These are phyloP conservation scores for Leccinellum luteum DNA, from an alignment of 768 basidiomycete species.

Conservation along the genomic window DNA sequence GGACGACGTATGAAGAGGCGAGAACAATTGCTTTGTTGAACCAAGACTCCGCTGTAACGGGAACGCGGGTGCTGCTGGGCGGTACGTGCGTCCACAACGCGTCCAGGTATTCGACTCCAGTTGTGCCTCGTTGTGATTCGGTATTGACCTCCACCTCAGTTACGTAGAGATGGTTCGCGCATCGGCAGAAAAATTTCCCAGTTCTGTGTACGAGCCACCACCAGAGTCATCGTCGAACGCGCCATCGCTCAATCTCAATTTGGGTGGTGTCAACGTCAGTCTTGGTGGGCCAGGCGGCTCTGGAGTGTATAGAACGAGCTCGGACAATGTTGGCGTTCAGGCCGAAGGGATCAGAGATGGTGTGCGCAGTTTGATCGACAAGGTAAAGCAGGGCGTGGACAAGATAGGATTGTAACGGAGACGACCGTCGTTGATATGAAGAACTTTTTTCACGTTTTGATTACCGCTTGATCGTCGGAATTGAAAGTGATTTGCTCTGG, in stretches of 20 bases:
- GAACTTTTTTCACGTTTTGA: background rate
- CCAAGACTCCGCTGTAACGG: slow-evolving; percentile 65
- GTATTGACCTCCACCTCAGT: slow-evolving; percentile 38
- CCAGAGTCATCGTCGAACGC: slow-evolving; percentile 70
- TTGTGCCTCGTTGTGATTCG: background rate
- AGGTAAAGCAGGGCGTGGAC: slow-evolving; percentile 85
- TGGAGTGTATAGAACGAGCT: slow-evolving; percentile 81
- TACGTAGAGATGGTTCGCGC: slow-evolving; percentile 87
- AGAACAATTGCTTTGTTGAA: slow-evolving; percentile 82
- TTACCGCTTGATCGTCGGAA: background rate
- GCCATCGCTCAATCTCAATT: slow-evolving; percentile 84
- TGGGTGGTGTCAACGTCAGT: slow-evolving; percentile 89
- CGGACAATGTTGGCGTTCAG: slow-evolving; percentile 70
- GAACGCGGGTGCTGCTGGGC: slow-evolving; percentile 80
- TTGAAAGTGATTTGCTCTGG: background rate
- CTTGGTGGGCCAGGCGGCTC: slow-evolving; percentile 84
- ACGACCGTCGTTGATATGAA: no score
- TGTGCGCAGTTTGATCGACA: slow-evolving; percentile 81
- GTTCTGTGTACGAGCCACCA: slow-evolving; percentile 70
- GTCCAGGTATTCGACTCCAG: slow-evolving; percentile 56
- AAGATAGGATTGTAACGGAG: slow-evolving; percentile 38
- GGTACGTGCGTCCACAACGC: slow-evolving; percentile 97
- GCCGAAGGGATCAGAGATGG: slow-evolving; percentile 90
- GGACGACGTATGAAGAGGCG: slow-evolving; percentile 95
- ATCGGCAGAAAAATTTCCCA: slow-evolving; percentile 60